Evolutionary conservation across 805 yeast genomes (phyloP).

Genomic region (Hanseniaspora mollemarum): DNA sequence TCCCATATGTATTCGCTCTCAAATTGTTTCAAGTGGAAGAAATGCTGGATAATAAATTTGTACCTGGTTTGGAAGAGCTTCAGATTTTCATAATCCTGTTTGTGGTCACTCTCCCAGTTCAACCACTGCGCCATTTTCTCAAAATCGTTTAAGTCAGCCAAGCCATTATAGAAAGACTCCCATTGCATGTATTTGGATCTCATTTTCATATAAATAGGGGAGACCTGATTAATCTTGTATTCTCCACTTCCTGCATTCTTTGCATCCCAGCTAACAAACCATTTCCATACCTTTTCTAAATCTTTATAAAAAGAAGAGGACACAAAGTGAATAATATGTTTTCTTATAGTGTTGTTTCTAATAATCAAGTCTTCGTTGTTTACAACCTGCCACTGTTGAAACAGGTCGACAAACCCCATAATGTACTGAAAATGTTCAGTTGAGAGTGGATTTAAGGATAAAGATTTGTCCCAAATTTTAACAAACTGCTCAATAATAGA

Average conservation of each 20-base stretch:
- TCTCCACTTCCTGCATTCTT: constrained; percentile 15
- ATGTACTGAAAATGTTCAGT: constrained; percentile 3
- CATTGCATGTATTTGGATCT: constrained; percentile 11
- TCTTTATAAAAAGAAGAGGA: constrained; percentile 7
- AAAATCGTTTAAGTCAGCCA: not conserved
- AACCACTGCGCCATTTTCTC: not conserved
- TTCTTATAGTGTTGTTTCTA: constrained; percentile 14
- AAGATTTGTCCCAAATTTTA: constrained; percentile 13
- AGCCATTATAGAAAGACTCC: constrained; percentile 2
- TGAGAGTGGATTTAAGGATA: constrained; percentile 7
- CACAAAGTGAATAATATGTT: constrained; percentile 10
- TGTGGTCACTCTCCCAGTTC: constrained; percentile 8
- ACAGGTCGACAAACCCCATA: constrained; percentile 10
- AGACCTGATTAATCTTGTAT: constrained; percentile 13
- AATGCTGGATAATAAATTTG: constrained; percentile 10
- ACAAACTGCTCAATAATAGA: constrained; percentile 10
- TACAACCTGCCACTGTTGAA: constrained; percentile 14
- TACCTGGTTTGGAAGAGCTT: constrained; percentile 10
- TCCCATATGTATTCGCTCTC: constrained; percentile 8
- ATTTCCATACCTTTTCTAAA: constrained; percentile 15
- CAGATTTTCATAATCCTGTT: constrained; percentile 10
- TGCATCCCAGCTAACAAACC: constrained; percentile 15
- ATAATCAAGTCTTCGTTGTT: constrained; percentile 9
- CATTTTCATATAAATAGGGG: constrained; percentile 14
- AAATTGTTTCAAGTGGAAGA: constrained; percentile 7